Base-by-base conservation (phyloP, 192 early-diverging fungal species). In the Linnemannia schmuckeri region DNA sequence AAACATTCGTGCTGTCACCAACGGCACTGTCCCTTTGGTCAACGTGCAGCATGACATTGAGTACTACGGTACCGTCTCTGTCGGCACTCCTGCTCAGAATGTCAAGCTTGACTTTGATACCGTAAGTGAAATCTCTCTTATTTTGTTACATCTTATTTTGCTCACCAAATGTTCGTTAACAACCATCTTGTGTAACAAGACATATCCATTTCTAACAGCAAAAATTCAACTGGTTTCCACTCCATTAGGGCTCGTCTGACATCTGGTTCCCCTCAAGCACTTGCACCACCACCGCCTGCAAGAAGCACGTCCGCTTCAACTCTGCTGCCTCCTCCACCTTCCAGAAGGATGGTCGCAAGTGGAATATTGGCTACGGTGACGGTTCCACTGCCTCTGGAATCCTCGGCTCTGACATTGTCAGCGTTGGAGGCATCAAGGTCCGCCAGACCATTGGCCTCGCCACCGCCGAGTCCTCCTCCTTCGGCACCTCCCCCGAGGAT, bases 351-450 rank as follows among this genome's bases (percentile, higher is more conserved):
- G 92, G 93, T 0, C 88, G 91, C 66, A 71, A 88, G n/a, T 94
- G 93, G 93, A 80, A 84, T 1, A 94, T 94, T 33, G 79, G 88
- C 22, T 94, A 94, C 78, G 94, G 92, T 57, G 94, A 94, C 78
- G 90, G 89, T n/a, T 93, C 93, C 40, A 54, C 74, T 7, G 84
- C 91, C 44, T 81, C 75, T 38, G 91, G 91, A 78, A 70, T 89
- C 44, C 69, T 88, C 38, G 88, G 75, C 33, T 38, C 49, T 70
- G 94, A 95, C 52, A 90, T 90, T 18, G 91, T 95, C 30, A 90
- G 74, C 9, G 88, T 95, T 37, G 94, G 94, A 6, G 92, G 91
- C 40, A 70, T 95, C 71, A 82, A 80, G 4, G 92, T 95, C 54
- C 87, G 89, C 35, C 94, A 95, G 55, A 89, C 89, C 6, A 92